Base-by-base conservation (phyloP, 176 grass and related monocot species). In the Phoenix dactylifera region DNA sequence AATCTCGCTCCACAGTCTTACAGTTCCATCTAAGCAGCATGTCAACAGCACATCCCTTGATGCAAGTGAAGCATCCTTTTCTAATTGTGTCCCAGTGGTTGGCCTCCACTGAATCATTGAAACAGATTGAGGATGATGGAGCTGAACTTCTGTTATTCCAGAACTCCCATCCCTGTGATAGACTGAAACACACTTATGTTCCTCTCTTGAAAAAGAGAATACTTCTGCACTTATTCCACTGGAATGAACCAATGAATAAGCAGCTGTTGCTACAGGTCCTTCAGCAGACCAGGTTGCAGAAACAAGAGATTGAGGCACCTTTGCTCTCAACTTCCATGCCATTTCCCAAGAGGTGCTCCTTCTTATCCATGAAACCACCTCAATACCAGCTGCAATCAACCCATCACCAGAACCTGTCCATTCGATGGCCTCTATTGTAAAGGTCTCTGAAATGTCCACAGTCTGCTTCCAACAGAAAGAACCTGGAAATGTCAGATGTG, bases 61-160 rank as follows among this genome's bases (percentile, higher is more conserved):
- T 29, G 56, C 52, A 56, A 59, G 70, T 62, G 69, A 87, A 59
- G 1, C 50, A 68, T 68, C 72, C 29, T 62, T 58, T 63, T 69
- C 55, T 16, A 39, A 30, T 62, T 83, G 29, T 5, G 20, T 7
- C 14, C 16, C 16, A 64, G 59, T 15, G 19, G 51, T 62, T 67
- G 91, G 83, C 70, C 91, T 84, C 91, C 91, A 96, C 55, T 96
- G 91, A 80, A 96, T 96, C 80, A 82, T 82, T 10, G 69, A 79
- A 63, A 96, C 80, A 59, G 80, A 65, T 48, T 76, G 78, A 18
- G 86, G 83, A 80, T 96, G 91, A 17, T 7, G 56, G 24, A 96
- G 80, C 28, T 90, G 80, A 52, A 72, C 52, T 82, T 74, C 79
- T 50, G 67, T 63, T 25, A 80, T 39, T 9, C 86, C 75, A 52